Conservation (phyloP, 1,139 yeast species). For the Wickerhamomyces sp. region DNA sequence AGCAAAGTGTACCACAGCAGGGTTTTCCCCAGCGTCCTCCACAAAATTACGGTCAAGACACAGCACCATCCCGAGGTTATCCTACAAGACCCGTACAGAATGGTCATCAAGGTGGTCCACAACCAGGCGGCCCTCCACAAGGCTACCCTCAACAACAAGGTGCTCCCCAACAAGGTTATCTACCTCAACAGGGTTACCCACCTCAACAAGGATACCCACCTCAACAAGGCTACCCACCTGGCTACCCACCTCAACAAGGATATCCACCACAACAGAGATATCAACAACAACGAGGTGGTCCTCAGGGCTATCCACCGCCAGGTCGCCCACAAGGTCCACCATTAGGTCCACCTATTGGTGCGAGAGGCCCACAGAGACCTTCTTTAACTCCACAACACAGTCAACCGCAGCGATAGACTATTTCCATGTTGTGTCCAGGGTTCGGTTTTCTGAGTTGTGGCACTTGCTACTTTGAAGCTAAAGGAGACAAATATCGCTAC, state of each 20-base stretch:
- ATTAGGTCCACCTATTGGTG: background rate
- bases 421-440: too few species aligned
- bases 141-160: background rate
- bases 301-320: slow-evolving; percentile 1
- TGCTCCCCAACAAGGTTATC: background rate
- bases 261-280: background rate
- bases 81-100: background rate
- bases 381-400: background rate
- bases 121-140: background rate
- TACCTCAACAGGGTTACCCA: background rate
- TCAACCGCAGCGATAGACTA: too few species aligned
- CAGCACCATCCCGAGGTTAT: background rate
- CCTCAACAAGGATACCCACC: slow-evolving; percentile 2
- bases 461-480: too few species aligned
- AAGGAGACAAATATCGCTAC: too few species aligned
- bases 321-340: slow-evolving; percentile 3
- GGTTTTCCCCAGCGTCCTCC: background rate
- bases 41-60: background rate
- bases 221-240: slow-evolving; percentile 1
- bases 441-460: too few species aligned
- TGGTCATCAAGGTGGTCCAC: background rate
- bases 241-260: slow-evolving; percentile 2
- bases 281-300: background rate
- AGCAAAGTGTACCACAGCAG: background rate
- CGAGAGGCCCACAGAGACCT: background rate